phyloP scores from a whole-genome alignment of 257 asterid genomes.

The Solanum dulcamara region DNA sequence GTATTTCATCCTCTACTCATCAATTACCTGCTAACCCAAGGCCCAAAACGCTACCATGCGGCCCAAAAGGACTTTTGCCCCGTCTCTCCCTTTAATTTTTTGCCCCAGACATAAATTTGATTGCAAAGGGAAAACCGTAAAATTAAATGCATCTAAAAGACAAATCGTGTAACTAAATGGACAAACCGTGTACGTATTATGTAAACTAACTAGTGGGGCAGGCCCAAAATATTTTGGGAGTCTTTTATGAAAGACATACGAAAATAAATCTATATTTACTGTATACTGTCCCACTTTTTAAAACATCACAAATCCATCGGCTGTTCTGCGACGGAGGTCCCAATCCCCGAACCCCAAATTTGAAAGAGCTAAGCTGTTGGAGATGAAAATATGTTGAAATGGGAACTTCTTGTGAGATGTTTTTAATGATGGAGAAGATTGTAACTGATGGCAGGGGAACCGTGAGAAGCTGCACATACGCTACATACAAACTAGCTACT shows the following conservation, averaged over 20 bases:
- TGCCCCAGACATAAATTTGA: too few species aligned
- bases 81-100: too few species aligned
- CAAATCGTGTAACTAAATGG: background rate
- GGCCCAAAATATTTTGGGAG: background rate
- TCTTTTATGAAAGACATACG: background rate
- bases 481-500: background rate
- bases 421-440: too few species aligned
- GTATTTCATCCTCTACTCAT: background rate
- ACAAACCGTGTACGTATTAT: background rate
- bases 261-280: background rate
- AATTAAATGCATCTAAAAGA: background rate
- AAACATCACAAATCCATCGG: background rate
- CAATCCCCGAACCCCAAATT: background rate
- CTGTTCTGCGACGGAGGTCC: background rate
- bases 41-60: background rate
- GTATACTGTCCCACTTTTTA: background rate
- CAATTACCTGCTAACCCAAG: too few species aligned
- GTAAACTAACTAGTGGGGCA: background rate
- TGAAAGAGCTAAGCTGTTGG: background rate
- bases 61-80: background rate
- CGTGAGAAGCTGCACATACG: too few species aligned
- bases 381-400: too few species aligned
- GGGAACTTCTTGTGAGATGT: too few species aligned
- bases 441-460: too few species aligned
- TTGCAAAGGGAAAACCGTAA: background rate